Base-by-base conservation (phyloP, 169 alveolate species). In the Babesia ovis region DNA sequence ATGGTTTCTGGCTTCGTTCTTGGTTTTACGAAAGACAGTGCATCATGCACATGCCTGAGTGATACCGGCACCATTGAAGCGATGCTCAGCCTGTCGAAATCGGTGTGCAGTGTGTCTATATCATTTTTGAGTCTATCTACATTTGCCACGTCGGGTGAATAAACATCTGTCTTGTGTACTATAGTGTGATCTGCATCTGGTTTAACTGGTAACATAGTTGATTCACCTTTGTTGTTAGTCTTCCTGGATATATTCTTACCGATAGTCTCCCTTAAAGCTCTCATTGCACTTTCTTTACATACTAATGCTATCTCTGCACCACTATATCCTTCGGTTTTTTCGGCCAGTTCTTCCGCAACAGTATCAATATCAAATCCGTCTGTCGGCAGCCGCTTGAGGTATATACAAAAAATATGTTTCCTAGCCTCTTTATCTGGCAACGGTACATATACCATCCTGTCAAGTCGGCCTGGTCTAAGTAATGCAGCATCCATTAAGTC, bases 401-500 rank as follows among this genome's bases (percentile, higher is more conserved):
- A 61, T 20, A 94, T 93, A 70, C 89, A 85, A 48, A 96, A 92
- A 0, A 98, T 98, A 45, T 95, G 91, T 56, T 86, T 88, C 60
- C 99, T 88, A 2, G 99, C 97, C 18, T 79, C 92, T 43, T 72
- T 51, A 91, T 95, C 98, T 4, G 99, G 99, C 34, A 97, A 95
- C 6, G 99, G 99, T 31, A 98, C 97, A 81, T 97, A 95, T 27
- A 98, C 96, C 43, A 97, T 90, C 54, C 99, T 93, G 84, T 98
- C 99, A 60, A 98, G 95, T 59, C 99, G 91, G 11, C 99, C 99
- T 11, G 99, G 99, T 62, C 99, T 92, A 31, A 97, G 83, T 29
- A 97, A 73, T 0, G 99, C 99, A 29, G 97, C 87, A 83, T 97
- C 99, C 69, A 97, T 89, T 37, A 95, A 87, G 75, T 97, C 99